phyloP scores from a whole-genome alignment of 2,329 filamentous ascomycete species.

The Exophiala alcalophila region DNA sequence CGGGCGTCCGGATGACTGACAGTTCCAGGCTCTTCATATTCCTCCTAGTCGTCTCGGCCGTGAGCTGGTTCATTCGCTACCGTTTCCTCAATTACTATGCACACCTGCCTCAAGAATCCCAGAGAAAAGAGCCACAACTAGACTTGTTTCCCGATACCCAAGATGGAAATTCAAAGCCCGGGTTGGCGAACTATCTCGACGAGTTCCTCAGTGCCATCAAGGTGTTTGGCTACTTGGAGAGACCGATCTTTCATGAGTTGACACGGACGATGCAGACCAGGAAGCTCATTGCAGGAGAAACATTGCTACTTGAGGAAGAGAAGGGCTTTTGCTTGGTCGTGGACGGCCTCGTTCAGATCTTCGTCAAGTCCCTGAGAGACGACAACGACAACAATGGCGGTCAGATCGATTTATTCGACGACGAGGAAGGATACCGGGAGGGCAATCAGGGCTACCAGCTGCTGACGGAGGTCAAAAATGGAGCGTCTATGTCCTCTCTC shows the following conservation, averaged over 20 bases:
- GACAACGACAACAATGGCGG: constrained; percentile 40
- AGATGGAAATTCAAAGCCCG: constrained; percentile 84
- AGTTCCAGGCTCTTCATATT: constrained; percentile 67
- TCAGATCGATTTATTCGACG: constrained; percentile 60
- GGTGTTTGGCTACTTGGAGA: constrained; percentile 94
- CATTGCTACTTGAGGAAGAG: constrained; percentile 90
- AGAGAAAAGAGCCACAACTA: constrained; percentile 91
- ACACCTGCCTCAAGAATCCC: constrained; percentile 85
- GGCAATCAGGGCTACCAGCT: constrained; percentile 86
- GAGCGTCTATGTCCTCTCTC: constrained; percentile 94
- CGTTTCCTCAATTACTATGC: constrained; percentile 97
- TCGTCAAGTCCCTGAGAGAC: constrained; percentile 79
- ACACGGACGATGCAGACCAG: constrained; percentile 97
- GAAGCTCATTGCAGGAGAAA: constrained; percentile 94
- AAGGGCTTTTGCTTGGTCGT: constrained; percentile 98
- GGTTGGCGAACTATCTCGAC: constrained; percentile 92
- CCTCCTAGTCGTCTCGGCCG: constrained; percentile 71
- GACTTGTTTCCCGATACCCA: constrained; percentile 93
- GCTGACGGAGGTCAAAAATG: constrained; percentile 94
- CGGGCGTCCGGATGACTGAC: neutral
- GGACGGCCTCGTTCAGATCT: constrained; percentile 93
- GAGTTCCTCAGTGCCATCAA: constrained; percentile 99
- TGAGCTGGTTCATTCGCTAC: constrained; percentile 93
- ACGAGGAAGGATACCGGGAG: constrained; percentile 59
- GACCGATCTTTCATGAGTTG: constrained; percentile 95